These are phyloP conservation scores for Serendipita vermifera DNA, from an alignment of 768 basidiomycete genomes.

Conservation along the genomic window DNA sequence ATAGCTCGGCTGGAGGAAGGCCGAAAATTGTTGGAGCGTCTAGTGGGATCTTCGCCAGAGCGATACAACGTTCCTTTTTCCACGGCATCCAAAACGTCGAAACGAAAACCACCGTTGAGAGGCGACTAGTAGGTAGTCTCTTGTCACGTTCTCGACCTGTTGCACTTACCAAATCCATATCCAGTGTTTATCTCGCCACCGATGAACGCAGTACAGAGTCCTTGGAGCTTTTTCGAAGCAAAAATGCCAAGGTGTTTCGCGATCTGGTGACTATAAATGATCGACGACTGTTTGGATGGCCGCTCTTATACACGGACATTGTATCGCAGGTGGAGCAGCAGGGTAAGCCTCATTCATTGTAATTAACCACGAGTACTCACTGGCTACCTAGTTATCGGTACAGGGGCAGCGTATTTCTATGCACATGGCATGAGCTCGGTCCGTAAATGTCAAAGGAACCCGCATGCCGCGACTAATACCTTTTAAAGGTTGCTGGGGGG, in stretches of 20 bases:
- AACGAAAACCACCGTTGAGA: conserved; percentile 11
- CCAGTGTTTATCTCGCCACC: conserved; percentile 21
- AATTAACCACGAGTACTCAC: neutral
- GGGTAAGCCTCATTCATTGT: too few relatives aligned
- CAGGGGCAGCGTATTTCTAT: conserved; percentile 27
- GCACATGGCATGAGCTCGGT: conserved; percentile 29
- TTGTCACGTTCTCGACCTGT: neutral
- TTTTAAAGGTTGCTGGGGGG: conserved; percentile 29
- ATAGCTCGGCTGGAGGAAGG: conserved; percentile 21
- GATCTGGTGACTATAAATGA: conserved; percentile 35
- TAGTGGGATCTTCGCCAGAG: neutral
- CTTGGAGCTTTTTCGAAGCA: conserved; percentile 23
- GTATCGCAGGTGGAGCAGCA: conserved; percentile 31
- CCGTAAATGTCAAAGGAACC: too few relatives aligned
- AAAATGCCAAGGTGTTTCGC: conserved; percentile 30
- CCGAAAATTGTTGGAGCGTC: conserved; percentile 14
- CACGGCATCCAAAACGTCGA: too few relatives aligned
- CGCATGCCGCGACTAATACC: too few relatives aligned
- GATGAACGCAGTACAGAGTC: conserved; percentile 30
- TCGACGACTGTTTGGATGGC: conserved; percentile 29
- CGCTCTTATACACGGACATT: conserved; percentile 32
- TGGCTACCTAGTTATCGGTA: conserved; percentile 24
- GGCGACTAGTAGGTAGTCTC: conserved; percentile 14
- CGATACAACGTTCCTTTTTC: conserved; percentile 13
- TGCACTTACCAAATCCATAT: too few relatives aligned